A percentile compares a stretch with the other conserved stretches of the same genome.
phyloP scores from a whole-genome alignment of 352 stramenopile species.

The Peronospora destructor region DNA sequence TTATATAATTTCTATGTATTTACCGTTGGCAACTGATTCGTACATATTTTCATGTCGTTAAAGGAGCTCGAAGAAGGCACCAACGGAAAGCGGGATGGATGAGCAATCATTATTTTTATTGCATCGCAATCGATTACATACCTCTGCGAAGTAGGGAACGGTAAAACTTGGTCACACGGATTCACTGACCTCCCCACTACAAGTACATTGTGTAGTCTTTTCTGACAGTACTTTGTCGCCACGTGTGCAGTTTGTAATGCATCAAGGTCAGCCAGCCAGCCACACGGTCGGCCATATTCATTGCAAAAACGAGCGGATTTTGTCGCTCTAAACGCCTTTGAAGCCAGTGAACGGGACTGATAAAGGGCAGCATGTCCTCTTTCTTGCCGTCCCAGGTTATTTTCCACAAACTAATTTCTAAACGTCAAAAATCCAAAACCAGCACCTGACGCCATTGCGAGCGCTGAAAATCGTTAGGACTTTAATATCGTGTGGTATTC shows the following conservation, averaged over 20 bases:
- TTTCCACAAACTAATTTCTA: constrained; percentile 4
- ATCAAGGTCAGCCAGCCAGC: background rate
- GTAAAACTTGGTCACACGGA: too few relatives aligned
- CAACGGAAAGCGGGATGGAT: background rate
- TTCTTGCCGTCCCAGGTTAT: constrained; percentile 7
- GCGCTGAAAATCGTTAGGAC: background rate
- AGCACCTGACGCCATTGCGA: background rate
- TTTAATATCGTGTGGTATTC: background rate
- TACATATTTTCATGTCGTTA: too few relatives aligned
- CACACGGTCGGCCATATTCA: background rate
- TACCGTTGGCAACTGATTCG: too few relatives aligned
- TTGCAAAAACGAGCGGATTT: constrained; percentile 16
- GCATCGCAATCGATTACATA: background rate
- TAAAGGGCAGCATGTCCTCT: constrained; percentile 13
- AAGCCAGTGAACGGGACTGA: constrained; percentile 11
- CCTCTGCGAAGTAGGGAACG: too few relatives aligned
- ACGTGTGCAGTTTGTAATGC: too few relatives aligned
- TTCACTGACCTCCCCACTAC: background rate
- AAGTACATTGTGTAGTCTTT: background rate
- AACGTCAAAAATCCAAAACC: constrained; percentile 17
- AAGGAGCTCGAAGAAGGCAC: too few relatives aligned
- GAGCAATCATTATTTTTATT: background rate
- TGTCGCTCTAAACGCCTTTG: background rate
- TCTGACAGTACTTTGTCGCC: too few relatives aligned
- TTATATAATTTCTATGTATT: too few relatives aligned